Percentiles rank a stretch among this genome's conserved stretches.
Conservation (phyloP, 345 rosid species). For the Heritiera fomes region DNA sequence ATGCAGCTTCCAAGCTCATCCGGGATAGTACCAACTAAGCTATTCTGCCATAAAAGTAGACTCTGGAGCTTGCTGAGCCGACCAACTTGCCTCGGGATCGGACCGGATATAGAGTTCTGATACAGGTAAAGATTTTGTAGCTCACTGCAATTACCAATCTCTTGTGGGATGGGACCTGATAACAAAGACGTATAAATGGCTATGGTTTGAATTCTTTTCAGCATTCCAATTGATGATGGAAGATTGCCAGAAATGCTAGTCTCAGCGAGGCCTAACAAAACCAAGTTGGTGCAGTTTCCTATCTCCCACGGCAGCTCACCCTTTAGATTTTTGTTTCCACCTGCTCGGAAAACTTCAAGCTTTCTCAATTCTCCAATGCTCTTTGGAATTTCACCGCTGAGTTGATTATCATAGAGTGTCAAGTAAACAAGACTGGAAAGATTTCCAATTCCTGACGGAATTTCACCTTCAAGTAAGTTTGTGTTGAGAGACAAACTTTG, state of each 20-base stretch:
- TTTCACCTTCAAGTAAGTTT: slow-evolving; percentile 74
- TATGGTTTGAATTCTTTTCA: slow-evolving; percentile 70
- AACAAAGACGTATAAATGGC: slow-evolving; percentile 75
- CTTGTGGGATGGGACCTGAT: slow-evolving; percentile 79
- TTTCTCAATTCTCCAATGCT: slow-evolving; percentile 63
- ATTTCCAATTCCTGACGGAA: slow-evolving; percentile 70
- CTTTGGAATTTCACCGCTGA: slow-evolving; percentile 68
- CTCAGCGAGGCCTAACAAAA: slow-evolving; percentile 85
- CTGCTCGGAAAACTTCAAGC: slow-evolving; percentile 67
- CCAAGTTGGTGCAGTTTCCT: slow-evolving; percentile 78
- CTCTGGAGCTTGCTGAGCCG: slow-evolving; percentile 75
- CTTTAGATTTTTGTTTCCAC: slow-evolving; percentile 83
- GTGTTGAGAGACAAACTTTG: slow-evolving; percentile 60
- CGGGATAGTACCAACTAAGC: slow-evolving; percentile 78
- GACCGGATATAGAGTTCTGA: slow-evolving; percentile 86
- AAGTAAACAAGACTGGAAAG: slow-evolving; percentile 55
- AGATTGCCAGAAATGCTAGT: slow-evolving; percentile 87
- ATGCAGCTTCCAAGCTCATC: slow-evolving; percentile 64
- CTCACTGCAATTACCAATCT: slow-evolving; percentile 81
- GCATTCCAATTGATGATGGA: slow-evolving; percentile 71
- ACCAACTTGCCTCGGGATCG: slow-evolving; percentile 65
- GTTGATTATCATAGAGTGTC: slow-evolving; percentile 77
- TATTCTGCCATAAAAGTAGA: slow-evolving; percentile 88
- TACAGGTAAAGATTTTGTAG: slow-evolving; percentile 79
- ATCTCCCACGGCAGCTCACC: slow-evolving; percentile 92